phyloP scores from a whole-genome alignment of 192 early-diverging fungal genomes.

The Haplosporangium gracile region DNA sequence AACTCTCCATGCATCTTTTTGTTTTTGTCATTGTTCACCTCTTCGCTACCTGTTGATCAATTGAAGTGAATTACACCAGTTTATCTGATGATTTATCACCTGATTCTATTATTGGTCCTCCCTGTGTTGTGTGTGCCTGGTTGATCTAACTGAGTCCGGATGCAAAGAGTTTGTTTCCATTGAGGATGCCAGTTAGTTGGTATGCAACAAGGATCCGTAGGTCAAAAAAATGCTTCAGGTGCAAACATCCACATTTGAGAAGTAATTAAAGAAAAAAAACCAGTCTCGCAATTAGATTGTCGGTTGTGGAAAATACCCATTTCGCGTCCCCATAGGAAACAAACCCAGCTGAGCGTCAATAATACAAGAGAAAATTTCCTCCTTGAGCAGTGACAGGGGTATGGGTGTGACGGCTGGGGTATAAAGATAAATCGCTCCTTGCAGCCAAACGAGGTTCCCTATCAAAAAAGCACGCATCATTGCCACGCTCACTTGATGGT shows the following conservation, averaged over 20 bases:
- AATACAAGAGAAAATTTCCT: neutral
- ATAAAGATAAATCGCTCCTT: neutral
- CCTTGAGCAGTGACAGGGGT: neutral
- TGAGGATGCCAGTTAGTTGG: neutral
- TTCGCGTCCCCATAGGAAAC: neutral
- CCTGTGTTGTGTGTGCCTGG: neutral
- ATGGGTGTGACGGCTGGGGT: neutral
- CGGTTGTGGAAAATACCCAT: too few species aligned
- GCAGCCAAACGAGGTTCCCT: conserved; percentile 4
- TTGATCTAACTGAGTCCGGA: neutral
- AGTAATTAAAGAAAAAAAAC: too few species aligned
- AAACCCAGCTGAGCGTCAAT: neutral
- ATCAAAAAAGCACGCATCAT: conserved; percentile 56
- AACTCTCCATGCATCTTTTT: neutral
- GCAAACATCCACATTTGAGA: too few species aligned
- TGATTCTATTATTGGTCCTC: neutral
- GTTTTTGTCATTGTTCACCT: neutral
- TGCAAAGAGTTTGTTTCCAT: neutral
- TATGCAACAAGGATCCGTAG: too few species aligned
- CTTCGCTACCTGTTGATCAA: too few species aligned
- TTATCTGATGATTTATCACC: too few species aligned
- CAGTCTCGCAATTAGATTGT: too few species aligned
- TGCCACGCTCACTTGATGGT: conserved; percentile 56
- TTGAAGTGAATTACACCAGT: too few species aligned
- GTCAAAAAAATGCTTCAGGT: too few species aligned